Evolutionary conservation across 495 filamentous ascomycete genomes (phyloP), one percentile per base, ranked within the genome.

Genomic region (Aspergillus mulundensis): DNA sequence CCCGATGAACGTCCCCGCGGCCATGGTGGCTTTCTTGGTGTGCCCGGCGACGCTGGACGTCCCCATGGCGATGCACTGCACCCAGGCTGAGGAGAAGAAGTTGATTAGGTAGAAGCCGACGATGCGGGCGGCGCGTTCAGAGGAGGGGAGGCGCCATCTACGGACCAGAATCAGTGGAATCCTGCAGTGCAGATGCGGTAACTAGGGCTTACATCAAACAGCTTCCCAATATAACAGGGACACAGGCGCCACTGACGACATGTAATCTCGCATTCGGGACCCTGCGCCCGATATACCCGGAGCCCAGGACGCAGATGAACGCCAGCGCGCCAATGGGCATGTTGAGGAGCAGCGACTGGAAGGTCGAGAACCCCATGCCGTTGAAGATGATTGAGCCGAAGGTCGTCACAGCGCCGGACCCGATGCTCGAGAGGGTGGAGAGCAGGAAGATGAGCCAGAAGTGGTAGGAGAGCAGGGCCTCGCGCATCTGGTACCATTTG

Each of bases 391-490:
- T 50, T 0, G 57, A 51, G 12, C 25, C 50, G 18, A 59, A 59
- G 0, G 57, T 54, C n/a, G 51, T 53, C 0, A 53, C 30, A 0
- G 57, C 56, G 4, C 45, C 57, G 2, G 19, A 43, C 0, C 45
- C 57, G 25, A 51, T 45, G 34, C 47, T 54, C 8, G 40, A 54
- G 1, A 55, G 36, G 2, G 34, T 28, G 0, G 57, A 53, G 12
- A 49, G 46, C 14, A 59, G 10, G 45, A 59, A 54, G 0, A 59
- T 43, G 19, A 51, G 23, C 57, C 57, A 59, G 46, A 59, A 59
- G 0, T 51, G 36, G 16, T 41, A 48, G 1, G 46, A 48, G n/a
- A 19, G 7, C 2, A 59, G 51, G 10, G 50, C 28, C 30, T 59
- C 57, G 2, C 14, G 19, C 7, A 59, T 15, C 19, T 59, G 57